Base-by-base conservation (phyloP, 2,329 filamentous ascomycete species). In the Exophiala phaeomuriformis region DNA sequence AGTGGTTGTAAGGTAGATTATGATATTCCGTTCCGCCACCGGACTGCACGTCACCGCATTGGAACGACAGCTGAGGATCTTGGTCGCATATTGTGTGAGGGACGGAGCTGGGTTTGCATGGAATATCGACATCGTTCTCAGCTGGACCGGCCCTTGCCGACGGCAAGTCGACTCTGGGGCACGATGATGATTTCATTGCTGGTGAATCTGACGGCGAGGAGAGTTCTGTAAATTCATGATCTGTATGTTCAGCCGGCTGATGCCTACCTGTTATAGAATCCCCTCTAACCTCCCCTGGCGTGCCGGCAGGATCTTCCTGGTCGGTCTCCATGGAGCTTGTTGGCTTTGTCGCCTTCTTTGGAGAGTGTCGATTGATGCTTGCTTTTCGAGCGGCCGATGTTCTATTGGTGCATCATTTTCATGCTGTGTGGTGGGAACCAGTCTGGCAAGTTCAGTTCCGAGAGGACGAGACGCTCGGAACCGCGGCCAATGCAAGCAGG, bases 321-420 rank as follows among this genome's bases (percentile, higher is more conserved):
- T 52, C 49, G 31, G 32, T 41, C 30, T 28, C 50, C 50, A 51
- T 56, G 19, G 19, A 19, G 19, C 19, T 19, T 19, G 37, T 40
- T 28, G 19, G 35, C 39, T 29, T 36, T 28, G 47, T 37, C 35
- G 48, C 42, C 49, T 42, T 54, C 48, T 45, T 39, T 45, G 9
- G 46, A 40, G 40, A 52, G 19, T 52, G 44, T 51, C 55, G 55
- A 52, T 29, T 40, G 43, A 50, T 29, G 44, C 45, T 37, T 7
- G 5, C 41, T 19, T 47, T 31, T 30, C 32, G 31, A 32, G 37
- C 47, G 41, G 30, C 35, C 41, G 43, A 37, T 47, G 44, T 50
- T 37, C 52, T 7, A 57, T 57, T 51, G 55, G 49, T 46, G 55
- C 55, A 57, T 57, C 45, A 48, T 50, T 46, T 52, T 37, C 39